Base-by-base conservation (phyloP, 2,329 filamentous ascomycete genomes). In the Blastomyces parvus region DNA sequence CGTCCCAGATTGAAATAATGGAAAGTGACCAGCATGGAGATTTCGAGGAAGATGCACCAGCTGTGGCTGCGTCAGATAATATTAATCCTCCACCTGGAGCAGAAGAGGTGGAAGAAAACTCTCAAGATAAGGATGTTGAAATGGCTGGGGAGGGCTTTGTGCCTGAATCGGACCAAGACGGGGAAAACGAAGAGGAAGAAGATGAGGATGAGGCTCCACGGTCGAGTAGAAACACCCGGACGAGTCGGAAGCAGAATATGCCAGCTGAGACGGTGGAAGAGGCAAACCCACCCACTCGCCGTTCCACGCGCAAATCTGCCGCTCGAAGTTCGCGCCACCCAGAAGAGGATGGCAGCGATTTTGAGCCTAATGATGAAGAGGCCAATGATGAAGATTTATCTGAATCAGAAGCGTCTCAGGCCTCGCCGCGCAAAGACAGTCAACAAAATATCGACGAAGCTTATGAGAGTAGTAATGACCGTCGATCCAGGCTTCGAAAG, bases 311-410 rank as follows among this genome's bases (percentile, higher is more conserved):
- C 58, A 78, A 77, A 64, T 77, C 73, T 66, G 74, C 72, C 46
- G 72, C 70, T 63, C 75, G 70, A 69, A 78, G 68, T 69, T 78
- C 75, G 40, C 77, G 80, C 60, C 76, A 82, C 72, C 67, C 67
- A 61, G 65, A 74, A 60, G 81, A 85, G 59, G 83, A 85, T 60
- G 85, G 82, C 68, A 86, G 84, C 67, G 85, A 87, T 68, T 87
- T 87, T 66, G 84, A 86, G 68, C 84, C 85, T 6, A 81, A 80
- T 50, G 64, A 66, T 59, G 81, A 80, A 57, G 83, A 82, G 17
- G 74, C 70, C 1, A 71, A 76, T 30, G 82, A 81, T 30, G 83
- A 84, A 62, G 79, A 84, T 22, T 70, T 79, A 60, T 84, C 81
- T 1, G 80, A 80, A 48, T 83, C 81, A 7, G 81, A 80, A 64